Base-by-base conservation (phyloP, 805 yeast genomes). In the Wickerhamiella nectarea region DNA sequence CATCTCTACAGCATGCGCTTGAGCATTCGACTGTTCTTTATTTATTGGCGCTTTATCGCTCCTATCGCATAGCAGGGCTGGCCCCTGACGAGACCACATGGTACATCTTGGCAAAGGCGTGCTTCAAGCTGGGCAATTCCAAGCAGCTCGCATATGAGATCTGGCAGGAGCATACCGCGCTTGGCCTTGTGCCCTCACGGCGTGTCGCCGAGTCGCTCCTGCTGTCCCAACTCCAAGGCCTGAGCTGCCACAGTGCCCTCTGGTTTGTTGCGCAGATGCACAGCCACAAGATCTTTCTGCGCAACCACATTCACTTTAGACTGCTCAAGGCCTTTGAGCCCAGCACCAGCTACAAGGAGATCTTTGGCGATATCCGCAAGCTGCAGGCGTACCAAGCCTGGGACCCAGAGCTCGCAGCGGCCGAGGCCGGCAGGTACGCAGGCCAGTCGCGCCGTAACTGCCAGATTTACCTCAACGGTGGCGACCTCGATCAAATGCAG, bases 61-160 rank as follows among this genome's bases (percentile, higher is more conserved):
- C 19, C 15, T 39, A 50, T 1, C 37, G 17, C 2, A 18, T 22
- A 18, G 6, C 9, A 3, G 43, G 41, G 11, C 48, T 52, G 25
- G 29, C 2, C 34, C 51, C 54, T 12, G 31, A 47, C 26, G 25
- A 10, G 9, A 19, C 11, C 18, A 53, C 57, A 1, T 50, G 51
- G 10, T 49, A 48, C 43, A 39, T 53, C 6, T 46, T 53, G 7
- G 50, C 52, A 24, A 53, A 52, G 25, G 42, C 53, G 1, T 58
- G 60, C 3, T 53, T 41, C 34, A 50, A 56, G 11, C 43, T 59
- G 39, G 57, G 61, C 6, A 56, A 57, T 39, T 49, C 62, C 11
- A 57, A 60, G 41, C 50, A 52, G 15, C 48, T 56, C 12, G 35
- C 51, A 19, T 47, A 48, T 34, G 48, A 36, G 18, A 53, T 60